Base-by-base conservation (phyloP, 768 basidiomycete genomes). In the Leccinum rimulosum region DNA sequence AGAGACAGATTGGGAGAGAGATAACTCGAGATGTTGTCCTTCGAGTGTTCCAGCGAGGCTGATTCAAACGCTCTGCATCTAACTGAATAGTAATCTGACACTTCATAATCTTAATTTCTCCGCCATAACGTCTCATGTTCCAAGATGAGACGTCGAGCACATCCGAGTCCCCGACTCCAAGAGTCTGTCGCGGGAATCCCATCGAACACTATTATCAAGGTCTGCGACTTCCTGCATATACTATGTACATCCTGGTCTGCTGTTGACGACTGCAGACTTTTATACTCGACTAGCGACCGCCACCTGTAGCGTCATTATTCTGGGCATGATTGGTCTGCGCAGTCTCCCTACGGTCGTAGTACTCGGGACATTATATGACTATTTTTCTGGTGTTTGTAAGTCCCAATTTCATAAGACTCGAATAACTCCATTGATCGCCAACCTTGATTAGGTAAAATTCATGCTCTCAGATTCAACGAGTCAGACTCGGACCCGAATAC, bases 321-420 rank as follows among this genome's bases (percentile, higher is more conserved):
- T 82, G 22, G 22, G 22, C 22, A 22, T 22, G 22, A 22, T 22
- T 22, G 79, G 74, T 9, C 67, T 82, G 22, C 66, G 63, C 15
- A 64, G 66, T 57, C 64, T 71, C 7, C 61, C 70, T 3, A 73
- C 77, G 1, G 73, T 77, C 4, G 71, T 79, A 15, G 61, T 74
- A 3, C 74, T 82, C 54, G 76, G 76, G 5, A 64, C 75, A 12
- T 48, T 79, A 2, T 83, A 75, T 61, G 83, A 82, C 7, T 81
- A 81, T 61, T 82, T 81, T 58, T 70, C 74, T 35, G 82, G 81
- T 17, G 61, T 73, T 7, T 75, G 77, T 79, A 15, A 58, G 74
- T 43, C 25, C n/a, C 27, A 3, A 9, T n/a, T 17, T 59, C 2
- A 15, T 17, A 43, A n/a, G 1, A n/a, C 14, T 59, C 4, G 6